Evolutionary conservation across 305 asterid genomes (phyloP), one percentile per base, ranked within the genome.

Genomic region (Stenogyne calaminthoides): DNA sequence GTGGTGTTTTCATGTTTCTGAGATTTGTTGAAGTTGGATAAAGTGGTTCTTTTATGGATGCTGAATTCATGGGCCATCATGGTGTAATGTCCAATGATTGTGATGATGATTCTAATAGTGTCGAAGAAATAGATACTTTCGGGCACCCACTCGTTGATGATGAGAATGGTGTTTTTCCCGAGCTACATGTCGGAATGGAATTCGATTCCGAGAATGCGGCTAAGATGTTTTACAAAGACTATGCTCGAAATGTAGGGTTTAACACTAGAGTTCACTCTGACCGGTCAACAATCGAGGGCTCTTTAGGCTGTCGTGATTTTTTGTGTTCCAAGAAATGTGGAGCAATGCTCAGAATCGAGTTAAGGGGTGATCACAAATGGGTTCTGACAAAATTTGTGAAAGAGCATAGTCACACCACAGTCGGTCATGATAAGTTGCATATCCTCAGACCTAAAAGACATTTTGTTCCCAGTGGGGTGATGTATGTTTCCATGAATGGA

Each of bases 391-490:
- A 85, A 78, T 85, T 89, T 78, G 84, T 85, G 67, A 88, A 85
- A 79, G 92, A 84, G 59, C 97, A 91, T 60, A 85, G 58, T 67
- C 96, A 91, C 75, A 54, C 91, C 16, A 68, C 78, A 68, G 66
- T 34, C 36, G 76, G 74, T 76, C 83, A 84, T n/a, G 44, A 74
- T 75, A 85, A 83, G 82, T 76, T 83, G 88, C 89, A 79, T 67
- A 78, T 72, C 82, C 80, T 83, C 80, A 84, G 84, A 77, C 83
- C 87, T 64, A 84, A 73, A 63, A 78, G 87, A 58, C 85, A 86
- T 84, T 87, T 83, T 80, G 83, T 88, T 81, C 98, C 97, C 52
- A 87, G 90, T 81, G 98, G 96, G 46, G 71, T 83, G 64, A 90
- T 90, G 94, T 81, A 81, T 81, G 89, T 87, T n/a, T 88, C 96